phyloP scores from a whole-genome alignment of 148 eudicot species.

The Mesembryanthemum crystallinum region DNA sequence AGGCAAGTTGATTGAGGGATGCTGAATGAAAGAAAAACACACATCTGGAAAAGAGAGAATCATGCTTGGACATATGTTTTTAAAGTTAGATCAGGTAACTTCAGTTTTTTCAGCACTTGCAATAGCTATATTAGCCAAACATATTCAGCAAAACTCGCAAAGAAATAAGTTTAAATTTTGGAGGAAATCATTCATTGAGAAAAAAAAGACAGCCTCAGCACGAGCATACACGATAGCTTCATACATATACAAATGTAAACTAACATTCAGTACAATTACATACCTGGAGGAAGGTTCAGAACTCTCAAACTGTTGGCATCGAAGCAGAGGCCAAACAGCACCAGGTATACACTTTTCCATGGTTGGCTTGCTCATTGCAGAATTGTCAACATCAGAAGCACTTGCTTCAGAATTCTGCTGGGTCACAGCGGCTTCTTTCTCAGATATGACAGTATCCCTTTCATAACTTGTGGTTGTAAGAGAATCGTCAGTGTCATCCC shows the following conservation, averaged over 20 bases:
- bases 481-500: conserved; percentile 33
- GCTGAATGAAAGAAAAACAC: background rate
- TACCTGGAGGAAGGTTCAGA: conserved; percentile 88
- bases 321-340: conserved; percentile 55
- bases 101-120: background rate
- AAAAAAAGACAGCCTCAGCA: background rate
- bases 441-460: conserved; percentile 35
- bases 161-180: background rate
- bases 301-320: conserved; percentile 65
- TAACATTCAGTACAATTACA: conserved; percentile 16
- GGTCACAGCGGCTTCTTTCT: conserved; percentile 32
- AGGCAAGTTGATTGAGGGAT: background rate
- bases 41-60: background rate
- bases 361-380: conserved; percentile 35
- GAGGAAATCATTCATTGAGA: background rate
- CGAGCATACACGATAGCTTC: background rate
- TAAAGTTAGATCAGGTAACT: background rate
- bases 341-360: conserved; percentile 51
- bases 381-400: conserved; percentile 29
- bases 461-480: conserved; percentile 39
- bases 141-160: background rate
- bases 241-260: background rate
- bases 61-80: background rate
- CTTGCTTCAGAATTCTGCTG: conserved; percentile 31
- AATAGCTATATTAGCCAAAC: background rate